Conservation (phyloP, 306 rosid genomes). For the Vigna radiata region DNA sequence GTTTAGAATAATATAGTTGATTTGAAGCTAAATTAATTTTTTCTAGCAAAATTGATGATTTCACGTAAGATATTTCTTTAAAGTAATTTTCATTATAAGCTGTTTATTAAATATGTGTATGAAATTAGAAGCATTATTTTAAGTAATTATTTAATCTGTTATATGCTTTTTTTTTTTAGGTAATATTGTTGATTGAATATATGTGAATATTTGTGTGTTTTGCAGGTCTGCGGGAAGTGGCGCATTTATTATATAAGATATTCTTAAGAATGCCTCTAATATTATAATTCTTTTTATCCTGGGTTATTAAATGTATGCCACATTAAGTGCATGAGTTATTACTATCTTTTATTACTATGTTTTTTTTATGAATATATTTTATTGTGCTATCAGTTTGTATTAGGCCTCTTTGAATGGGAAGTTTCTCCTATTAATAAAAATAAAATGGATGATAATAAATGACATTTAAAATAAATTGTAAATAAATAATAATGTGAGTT, state of each 20-base stretch:
- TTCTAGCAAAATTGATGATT: neutral
- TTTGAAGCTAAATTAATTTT: neutral
- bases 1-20: neutral
- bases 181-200: neutral
- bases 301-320: constrained; percentile 18
- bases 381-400: neutral
- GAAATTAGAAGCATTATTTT: neutral
- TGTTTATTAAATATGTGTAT: neutral
- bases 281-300: neutral
- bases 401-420: neutral
- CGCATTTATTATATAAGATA: neutral
- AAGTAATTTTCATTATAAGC: too few relatives aligned
- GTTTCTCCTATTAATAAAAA: neutral
- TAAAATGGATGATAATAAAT: neutral
- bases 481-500: neutral
- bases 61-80: neutral
- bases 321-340: constrained; percentile 19
- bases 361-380: neutral
- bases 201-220: neutral
- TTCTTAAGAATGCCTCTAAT: neutral
- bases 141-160: too few relatives aligned
- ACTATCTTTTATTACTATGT: constrained; percentile 9
- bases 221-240: neutral
- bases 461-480: neutral
- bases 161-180: neutral